Conservation (phyloP, 176 grass and related monocot genomes). For the Rhynchospora pubera region DNA sequence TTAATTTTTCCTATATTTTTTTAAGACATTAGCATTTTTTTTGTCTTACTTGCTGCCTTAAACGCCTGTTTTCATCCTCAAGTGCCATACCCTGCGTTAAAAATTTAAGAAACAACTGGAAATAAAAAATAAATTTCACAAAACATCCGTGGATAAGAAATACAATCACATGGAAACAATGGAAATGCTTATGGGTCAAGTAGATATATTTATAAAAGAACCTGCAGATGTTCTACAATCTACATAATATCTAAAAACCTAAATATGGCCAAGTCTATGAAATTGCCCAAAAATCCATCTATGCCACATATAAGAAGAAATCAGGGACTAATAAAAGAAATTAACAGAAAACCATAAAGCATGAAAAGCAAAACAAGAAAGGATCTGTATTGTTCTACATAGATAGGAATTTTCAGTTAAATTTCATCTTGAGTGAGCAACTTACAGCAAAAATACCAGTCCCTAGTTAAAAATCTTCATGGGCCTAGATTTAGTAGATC, state of each 20-base stretch:
- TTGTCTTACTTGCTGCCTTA: slow-evolving; percentile 59
- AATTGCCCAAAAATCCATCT: neutral
- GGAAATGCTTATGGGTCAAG: neutral
- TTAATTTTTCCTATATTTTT: slow-evolving; percentile 1
- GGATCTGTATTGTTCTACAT: neutral
- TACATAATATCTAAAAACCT: neutral
- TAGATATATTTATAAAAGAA: neutral
- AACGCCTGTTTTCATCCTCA: slow-evolving; percentile 71
- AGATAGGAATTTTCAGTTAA: neutral
- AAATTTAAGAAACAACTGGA: slow-evolving; percentile 13
- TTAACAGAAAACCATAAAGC: neutral
- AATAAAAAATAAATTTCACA: neutral
- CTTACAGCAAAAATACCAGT: neutral
- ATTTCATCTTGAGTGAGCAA: neutral
- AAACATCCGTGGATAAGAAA: neutral
- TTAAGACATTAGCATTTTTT: neutral
- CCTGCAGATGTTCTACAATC: neutral
- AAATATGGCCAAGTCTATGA: neutral
- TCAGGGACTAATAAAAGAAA: neutral
- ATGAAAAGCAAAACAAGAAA: neutral
- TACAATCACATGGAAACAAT: neutral
- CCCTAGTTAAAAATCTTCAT: neutral
- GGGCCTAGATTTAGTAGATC: neutral
- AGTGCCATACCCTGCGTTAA: slow-evolving; percentile 43
- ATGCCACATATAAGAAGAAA: neutral